phyloP scores from a whole-genome alignment of 2,329 filamentous ascomycete genomes.

The Didymella pinodella region DNA sequence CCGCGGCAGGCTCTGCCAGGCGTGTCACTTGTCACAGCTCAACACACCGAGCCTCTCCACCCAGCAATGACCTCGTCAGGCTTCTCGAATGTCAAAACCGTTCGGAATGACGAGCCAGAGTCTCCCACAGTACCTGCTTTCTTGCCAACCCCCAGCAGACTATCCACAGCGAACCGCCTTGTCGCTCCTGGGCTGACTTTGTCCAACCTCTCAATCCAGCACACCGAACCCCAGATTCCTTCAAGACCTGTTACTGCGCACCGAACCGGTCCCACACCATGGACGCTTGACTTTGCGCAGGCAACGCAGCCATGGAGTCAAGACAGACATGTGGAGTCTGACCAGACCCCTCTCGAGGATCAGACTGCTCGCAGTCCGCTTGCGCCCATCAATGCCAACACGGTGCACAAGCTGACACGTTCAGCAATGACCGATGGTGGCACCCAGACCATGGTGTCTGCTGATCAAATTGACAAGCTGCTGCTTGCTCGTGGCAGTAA shows the following conservation, averaged over 20 bases:
- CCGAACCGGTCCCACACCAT: conserved; percentile 22
- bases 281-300: conserved; percentile 53
- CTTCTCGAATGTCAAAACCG: conserved; percentile 39
- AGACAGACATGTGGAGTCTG: conserved; percentile 19
- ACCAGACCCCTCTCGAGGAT: conserved; percentile 11
- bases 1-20: conserved; percentile 26
- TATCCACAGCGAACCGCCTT: conserved; percentile 40
- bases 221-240: conserved; percentile 39
- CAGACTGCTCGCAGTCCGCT: conserved; percentile 37
- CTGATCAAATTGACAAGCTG: conserved; percentile 80
- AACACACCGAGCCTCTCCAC: conserved; percentile 43
- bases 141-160: conserved; percentile 43
- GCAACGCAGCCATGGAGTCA: conserved; percentile 58
- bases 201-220: conserved; percentile 40
- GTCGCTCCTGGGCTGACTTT: conserved; percentile 29
- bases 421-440: conserved; percentile 69
- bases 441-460: conserved; percentile 85
- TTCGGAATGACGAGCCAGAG: conserved; percentile 47
- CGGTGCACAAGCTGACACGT: conserved; percentile 37
- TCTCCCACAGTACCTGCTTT: conserved; percentile 46
- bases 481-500: conserved; percentile 63
- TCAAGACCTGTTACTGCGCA: conserved; percentile 46
- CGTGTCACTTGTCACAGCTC: conserved; percentile 35
- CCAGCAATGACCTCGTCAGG: conserved; percentile 11
- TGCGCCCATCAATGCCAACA: conserved; percentile 35